Evolutionary conservation across 2,329 filamentous ascomycete species (phyloP), one percentile per base, ranked within the genome.

Genomic region (Trichoderma arundinaceum): DNA sequence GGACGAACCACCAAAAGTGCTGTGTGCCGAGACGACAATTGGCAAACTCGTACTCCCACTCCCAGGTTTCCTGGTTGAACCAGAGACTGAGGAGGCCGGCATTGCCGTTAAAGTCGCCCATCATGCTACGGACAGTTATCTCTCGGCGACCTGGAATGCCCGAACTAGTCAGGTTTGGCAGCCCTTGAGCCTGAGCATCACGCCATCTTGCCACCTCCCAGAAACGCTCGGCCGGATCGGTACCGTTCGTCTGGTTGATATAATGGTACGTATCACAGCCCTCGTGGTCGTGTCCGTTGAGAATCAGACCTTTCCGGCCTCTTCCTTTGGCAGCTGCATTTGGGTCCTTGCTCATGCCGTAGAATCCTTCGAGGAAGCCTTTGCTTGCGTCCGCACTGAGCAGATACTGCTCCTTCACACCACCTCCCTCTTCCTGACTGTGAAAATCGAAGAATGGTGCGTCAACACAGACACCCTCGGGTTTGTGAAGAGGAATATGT

Each of bases 91-190:
- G 78, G 48, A 99, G 82, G 0, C 93, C 95, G 0, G 93, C 92
- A 75, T 97, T 95, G 19, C 95, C 95, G n/a, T 88, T 90, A 77
- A 91, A 99, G 65, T 92, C 91, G 64, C 95, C 95, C 95, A 99
- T 99, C 93, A 99, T 98, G 77, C 92, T 97, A 66, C 94, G 88
- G 2, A 99, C 91, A 0, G 95, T 99, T 69, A 98, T 88, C 78
- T 99, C 95, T 33, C 94, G 84, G 6, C 97, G 81, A 0, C 90
- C 90, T 0, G 90, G 86, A 2, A 85, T 1, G 77, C 71, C 76
- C 74, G 7, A 76, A 78, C 48, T 17, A 10, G 44, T 39, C 43
- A 62, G 35, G 22, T 39, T 43, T 1, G 81, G 73, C 22, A 88
- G 68, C 67, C 77, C 75, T 12, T 75, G 74, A 5, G 72, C 69